These are phyloP conservation scores for Tetragonia tetragonoides DNA, from an alignment of 148 eudicot genomes.

Conservation along the genomic window DNA sequence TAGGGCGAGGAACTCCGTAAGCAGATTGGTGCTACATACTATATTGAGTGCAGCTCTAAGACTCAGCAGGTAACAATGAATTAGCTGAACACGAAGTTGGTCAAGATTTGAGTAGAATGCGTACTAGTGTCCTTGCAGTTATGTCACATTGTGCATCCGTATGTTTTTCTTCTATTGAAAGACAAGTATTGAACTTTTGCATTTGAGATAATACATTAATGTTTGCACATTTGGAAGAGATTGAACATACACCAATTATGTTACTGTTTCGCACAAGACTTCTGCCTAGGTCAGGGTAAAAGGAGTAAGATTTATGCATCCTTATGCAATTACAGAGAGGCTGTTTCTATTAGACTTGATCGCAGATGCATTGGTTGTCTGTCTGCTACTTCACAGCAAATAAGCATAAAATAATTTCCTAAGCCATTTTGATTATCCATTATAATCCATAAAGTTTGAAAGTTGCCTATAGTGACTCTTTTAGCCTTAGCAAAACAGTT, in stretches of 20 bases:
- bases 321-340: background rate
- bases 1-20: constrained; percentile 97
- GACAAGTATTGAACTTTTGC: background rate
- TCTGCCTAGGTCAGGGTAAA: background rate
- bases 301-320: background rate
- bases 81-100: background rate
- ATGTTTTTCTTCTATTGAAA: background rate
- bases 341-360: background rate
- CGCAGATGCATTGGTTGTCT: background rate
- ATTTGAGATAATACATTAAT: background rate
- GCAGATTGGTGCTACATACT: constrained; percentile 86
- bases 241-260: background rate
- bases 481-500: background rate
- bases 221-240: constrained; percentile 7
- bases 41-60: constrained; percentile 96
- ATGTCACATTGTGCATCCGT: background rate
- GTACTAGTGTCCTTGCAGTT: background rate
- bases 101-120: background rate
- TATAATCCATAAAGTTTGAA: background rate
- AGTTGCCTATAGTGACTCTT: background rate
- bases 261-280: background rate
- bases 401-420: no score
- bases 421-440: no score
- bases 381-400: no score
- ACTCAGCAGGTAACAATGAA: constrained; percentile 83